Conservation (phyloP, 2,329 filamentous ascomycete species). For the Ceratocystis papillata region DNA sequence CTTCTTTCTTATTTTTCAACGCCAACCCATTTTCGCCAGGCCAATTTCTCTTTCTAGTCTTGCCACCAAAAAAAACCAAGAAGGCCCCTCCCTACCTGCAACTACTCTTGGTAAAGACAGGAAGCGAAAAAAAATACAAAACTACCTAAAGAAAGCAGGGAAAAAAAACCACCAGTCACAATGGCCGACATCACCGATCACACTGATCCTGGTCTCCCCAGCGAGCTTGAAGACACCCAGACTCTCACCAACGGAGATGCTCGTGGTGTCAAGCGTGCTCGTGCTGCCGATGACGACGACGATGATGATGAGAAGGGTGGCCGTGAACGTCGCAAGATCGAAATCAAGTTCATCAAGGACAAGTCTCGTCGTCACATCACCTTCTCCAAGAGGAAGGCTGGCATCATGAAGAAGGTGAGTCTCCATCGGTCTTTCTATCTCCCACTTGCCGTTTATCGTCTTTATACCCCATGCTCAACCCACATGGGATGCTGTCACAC, state of each 20-base stretch:
- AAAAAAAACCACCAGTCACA: constrained; percentile 26
- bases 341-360: constrained; percentile 99
- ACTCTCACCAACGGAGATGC: constrained; percentile 52
- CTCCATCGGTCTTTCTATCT: not conserved
- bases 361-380: constrained; percentile 99
- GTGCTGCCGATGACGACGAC: constrained; percentile 82
- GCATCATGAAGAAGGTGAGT: constrained; percentile 99
- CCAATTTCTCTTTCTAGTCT: constrained; percentile 13
- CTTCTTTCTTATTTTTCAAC: constrained; percentile 10
- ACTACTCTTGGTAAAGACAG: constrained; percentile 8
- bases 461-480: not conserved
- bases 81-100: not conserved
- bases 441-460: constrained; percentile 5
- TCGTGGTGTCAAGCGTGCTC: constrained; percentile 82
- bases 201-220: constrained; percentile 59
- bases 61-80: not conserved
- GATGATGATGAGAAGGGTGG: constrained; percentile 96
- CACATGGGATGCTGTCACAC: not conserved
- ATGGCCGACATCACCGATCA: constrained; percentile 76
- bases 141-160: not conserved
- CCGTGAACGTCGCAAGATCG: constrained; percentile 97
- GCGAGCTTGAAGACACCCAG: constrained; percentile 62
- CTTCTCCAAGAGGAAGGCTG: constrained; percentile 98
- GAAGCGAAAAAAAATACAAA: not conserved
- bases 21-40: constrained; percentile 2